Evolutionary conservation across 2,329 filamentous ascomycete species (phyloP).

Genomic region (Emydomyces testavorans): DNA sequence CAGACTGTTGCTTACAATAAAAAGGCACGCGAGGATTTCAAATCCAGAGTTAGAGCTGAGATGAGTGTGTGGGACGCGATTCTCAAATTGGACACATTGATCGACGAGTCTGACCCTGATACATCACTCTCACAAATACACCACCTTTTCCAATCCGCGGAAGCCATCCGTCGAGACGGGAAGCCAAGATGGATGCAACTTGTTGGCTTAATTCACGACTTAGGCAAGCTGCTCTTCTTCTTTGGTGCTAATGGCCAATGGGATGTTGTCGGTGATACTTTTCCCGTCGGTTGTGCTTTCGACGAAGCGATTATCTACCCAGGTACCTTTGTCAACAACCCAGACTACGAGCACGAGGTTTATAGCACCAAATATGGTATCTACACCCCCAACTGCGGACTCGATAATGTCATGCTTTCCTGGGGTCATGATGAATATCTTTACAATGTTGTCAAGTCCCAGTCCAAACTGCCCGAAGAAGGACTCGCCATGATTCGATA

Average conservation of each 20-base stretch:
- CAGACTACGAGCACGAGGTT: conserved; percentile 57
- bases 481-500: conserved; percentile 87
- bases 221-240: conserved; percentile 26
- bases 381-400: conserved; percentile 64
- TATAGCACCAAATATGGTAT: conserved; percentile 70
- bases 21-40: conserved; percentile 61
- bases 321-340: conserved; percentile 61
- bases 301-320: conserved; percentile 68
- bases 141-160: conserved; percentile 77
- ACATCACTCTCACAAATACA: conserved; percentile 80
- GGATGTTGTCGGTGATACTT: conserved; percentile 68
- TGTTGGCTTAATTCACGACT: conserved; percentile 28
- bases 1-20: conserved; percentile 58
- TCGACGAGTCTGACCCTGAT: conserved; percentile 86
- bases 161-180: conserved; percentile 72
- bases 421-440: conserved; percentile 54
- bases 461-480: conserved; percentile 66
- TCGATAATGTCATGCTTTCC: conserved; percentile 78
- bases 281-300: conserved; percentile 38
- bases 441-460: conserved; percentile 75
- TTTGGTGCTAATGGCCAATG: conserved; percentile 71
- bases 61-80: conserved; percentile 89
- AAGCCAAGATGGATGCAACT: conserved; percentile 28
- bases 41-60: conserved; percentile 54
- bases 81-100: conserved; percentile 80